Evolutionary conservation across 495 filamentous ascomycete species (phyloP), one percentile per base, ranked within the genome.

Genomic region (Ascodesmis nigricans): DNA sequence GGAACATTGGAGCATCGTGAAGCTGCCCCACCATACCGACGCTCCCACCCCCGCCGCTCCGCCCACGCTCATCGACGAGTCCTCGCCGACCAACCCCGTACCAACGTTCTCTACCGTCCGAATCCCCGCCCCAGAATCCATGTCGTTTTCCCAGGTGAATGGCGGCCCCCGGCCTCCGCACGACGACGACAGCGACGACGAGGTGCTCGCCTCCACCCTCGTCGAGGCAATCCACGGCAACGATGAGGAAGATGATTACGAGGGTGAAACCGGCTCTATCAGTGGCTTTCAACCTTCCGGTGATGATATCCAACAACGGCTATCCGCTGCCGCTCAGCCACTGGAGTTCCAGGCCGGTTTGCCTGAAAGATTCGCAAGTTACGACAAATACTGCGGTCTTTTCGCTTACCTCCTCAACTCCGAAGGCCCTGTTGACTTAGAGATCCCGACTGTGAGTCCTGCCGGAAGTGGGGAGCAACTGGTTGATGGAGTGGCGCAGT

Each of bases 401-500:
- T 97, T 97, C 62, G 90, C 95, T 61, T 93, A 80, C 58, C 92
- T 97, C 54, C 65, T 97, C 49, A 97, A 97, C 65, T 92, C 84
- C 37, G 90, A 95, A 41, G 87, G 87, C 3, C 87, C 87, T 21
- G 87, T 97, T 30, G 90, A 95, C 50, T 60, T 95, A 45, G 90
- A 97, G 55, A 73, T 83, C 40, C 87, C 87, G 43, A 91, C 82
- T 53, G 87, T 93, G 58, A 60, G 73, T 69, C 33, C 5, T 32
- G 23, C 23, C 11, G 23, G 6, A 25, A 11, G 11, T 6, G 6
- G 23, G 6, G 15, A 10, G 31, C 15, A 3, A 20, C n/a, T 22
- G 8, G 6, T 30, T 6, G 28, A 13, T 5, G 28, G 28, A 14
- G 11, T 6, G 28, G 13, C 5, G 28, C 9, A 14, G 11, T 13